phyloP scores from a whole-genome alignment of 345 rosid species.

The Pistacia integerrima region DNA sequence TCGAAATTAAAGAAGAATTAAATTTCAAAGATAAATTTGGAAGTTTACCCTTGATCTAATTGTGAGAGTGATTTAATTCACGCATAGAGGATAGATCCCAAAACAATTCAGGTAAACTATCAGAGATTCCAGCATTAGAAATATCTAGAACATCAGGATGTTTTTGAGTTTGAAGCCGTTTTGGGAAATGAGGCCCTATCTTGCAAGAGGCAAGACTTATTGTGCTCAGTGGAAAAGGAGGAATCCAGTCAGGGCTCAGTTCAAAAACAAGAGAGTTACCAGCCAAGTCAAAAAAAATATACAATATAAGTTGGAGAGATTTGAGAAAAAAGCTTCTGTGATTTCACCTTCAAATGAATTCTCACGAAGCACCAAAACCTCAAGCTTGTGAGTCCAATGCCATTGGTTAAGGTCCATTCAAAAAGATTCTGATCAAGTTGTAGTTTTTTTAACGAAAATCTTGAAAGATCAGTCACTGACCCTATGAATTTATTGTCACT shows the following conservation, averaged over 20 bases:
- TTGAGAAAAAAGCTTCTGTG: not conserved
- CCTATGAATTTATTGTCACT: no score
- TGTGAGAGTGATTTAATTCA: not conserved
- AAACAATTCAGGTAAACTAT: not conserved
- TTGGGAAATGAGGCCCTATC: not conserved
- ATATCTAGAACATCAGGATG: not conserved
- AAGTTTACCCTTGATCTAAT: not conserved
- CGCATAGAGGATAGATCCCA: not conserved
- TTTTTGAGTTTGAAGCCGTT: not conserved
- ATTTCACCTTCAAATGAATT: not conserved
- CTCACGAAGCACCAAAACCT: no score
- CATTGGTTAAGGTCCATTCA: no score
- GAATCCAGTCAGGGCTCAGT: not conserved
- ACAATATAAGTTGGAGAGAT: not conserved
- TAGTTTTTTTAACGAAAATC: no score
- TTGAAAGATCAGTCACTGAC: no score
- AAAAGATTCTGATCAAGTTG: no score
- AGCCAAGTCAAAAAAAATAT: not conserved
- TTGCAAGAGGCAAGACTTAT: conserved; percentile 9
- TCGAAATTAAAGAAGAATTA: not conserved
- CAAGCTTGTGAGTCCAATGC: no score
- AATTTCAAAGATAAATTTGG: not conserved
- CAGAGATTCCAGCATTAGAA: not conserved
- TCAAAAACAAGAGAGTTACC: not conserved
- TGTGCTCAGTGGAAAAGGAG: not conserved